Evolutionary conservation across 2,329 filamentous ascomycete species (phyloP).

Genomic region (Simplicillium aogashimaense): DNA sequence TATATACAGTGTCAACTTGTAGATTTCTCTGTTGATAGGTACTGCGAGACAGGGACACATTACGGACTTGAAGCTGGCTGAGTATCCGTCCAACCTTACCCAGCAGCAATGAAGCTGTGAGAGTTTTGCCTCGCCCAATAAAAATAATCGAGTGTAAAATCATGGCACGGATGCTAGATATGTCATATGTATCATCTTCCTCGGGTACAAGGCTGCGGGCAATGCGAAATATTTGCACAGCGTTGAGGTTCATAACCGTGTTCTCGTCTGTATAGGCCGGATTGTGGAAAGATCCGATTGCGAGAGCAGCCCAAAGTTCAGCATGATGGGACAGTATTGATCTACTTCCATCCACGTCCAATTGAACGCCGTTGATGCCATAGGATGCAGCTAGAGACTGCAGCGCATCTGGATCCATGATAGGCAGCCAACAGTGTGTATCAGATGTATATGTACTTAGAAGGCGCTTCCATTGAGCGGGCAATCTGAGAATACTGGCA

Average conservation of each 20-base stretch:
- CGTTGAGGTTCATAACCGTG: not conserved
- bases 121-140: conserved; percentile 45
- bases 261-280: conserved; percentile 11
- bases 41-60: not conserved
- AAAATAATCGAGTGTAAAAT: conserved; percentile 53
- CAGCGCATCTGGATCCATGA: conserved; percentile 57
- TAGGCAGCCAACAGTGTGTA: conserved; percentile 67
- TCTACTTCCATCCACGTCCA: conserved; percentile 10
- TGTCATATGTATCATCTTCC: conserved; percentile 35
- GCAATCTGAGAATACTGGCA: conserved; percentile 28
- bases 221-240: conserved; percentile 33
- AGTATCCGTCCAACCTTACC: conserved; percentile 48
- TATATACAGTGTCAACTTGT: too few relatives aligned
- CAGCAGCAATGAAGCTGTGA: conserved; percentile 53
- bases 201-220: conserved; percentile 38
- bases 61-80: conserved; percentile 13
- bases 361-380: conserved; percentile 19
- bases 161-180: conserved; percentile 26
- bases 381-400: conserved; percentile 37
- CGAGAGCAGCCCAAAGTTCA: conserved; percentile 50
- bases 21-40: too few relatives aligned
- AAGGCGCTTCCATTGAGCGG: conserved; percentile 46
- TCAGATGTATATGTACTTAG: conserved; percentile 68
- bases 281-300: conserved; percentile 47
- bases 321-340: conserved; percentile 34